Percentiles rank a stretch among this genome's conserved stretches.
phyloP scores from a whole-genome alignment of 805 yeast genomes.

The Zygosaccharomyces pseudorouxii region DNA sequence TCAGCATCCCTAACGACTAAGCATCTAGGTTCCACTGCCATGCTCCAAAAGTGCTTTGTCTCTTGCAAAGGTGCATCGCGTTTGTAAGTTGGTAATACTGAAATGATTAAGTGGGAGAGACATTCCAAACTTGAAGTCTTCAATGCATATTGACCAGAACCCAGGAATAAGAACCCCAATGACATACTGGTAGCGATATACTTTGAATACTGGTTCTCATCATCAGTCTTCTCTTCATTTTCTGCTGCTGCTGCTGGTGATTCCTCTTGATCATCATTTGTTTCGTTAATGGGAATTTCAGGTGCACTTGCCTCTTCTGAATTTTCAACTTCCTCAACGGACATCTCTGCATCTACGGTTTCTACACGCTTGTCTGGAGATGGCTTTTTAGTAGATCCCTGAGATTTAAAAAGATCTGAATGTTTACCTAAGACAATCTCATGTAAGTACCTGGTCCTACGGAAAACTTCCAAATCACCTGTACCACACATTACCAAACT shows the following conservation, averaged over 20 bases:
- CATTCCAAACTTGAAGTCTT: conserved; percentile 47
- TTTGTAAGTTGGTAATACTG: conserved; percentile 59
- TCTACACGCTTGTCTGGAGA: background rate
- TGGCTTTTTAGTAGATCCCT: background rate
- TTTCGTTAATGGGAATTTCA: conserved; percentile 3
- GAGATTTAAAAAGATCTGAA: conserved; percentile 24
- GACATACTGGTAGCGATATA: conserved; percentile 77
- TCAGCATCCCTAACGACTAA: conserved; percentile 69
- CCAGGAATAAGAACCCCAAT: conserved; percentile 81
- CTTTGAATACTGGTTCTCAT: conserved; percentile 52
- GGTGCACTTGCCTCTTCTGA: conserved; percentile 3
- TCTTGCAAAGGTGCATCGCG: conserved; percentile 66
- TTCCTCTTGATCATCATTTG: conserved; percentile 10
- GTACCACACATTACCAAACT: conserved; percentile 85
- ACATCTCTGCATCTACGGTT: conserved; percentile 5
- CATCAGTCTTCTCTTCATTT: conserved; percentile 25
- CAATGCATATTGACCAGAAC: conserved; percentile 89
- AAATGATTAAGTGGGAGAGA: conserved; percentile 47
- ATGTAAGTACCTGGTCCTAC: conserved; percentile 67
- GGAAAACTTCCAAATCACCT: conserved; percentile 76
- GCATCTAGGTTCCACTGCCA: conserved; percentile 77
- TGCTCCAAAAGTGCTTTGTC: conserved; percentile 83
- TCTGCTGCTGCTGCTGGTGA: conserved; percentile 1
- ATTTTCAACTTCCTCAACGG: conserved; percentile 2
- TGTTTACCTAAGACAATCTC: conserved; percentile 44